Evolutionary conservation across 148 eudicot genomes (phyloP).

Genomic region (Nepenthes gracilis): DNA sequence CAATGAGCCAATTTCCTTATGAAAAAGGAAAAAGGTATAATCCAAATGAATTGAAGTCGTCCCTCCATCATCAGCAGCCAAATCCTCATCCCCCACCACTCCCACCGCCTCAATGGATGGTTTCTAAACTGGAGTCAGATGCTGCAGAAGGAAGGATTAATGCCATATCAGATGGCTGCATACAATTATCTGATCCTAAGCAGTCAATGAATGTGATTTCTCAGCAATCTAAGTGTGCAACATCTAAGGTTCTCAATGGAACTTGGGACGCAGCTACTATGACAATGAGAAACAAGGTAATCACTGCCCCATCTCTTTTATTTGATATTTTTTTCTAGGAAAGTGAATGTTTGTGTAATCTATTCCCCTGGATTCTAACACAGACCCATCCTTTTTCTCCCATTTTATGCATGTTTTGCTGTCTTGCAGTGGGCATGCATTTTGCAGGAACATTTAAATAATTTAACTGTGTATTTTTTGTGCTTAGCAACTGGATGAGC

Average conservation of each 20-base stretch:
- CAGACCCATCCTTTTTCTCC: background rate
- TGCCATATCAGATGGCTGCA: constrained; percentile 11
- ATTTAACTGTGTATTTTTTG: constrained; percentile 1
- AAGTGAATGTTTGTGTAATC: background rate
- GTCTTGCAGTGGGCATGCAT: background rate
- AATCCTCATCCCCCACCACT: constrained; percentile 67
- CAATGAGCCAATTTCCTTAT: constrained; percentile 29
- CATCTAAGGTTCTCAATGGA: constrained; percentile 20
- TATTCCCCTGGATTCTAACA: background rate
- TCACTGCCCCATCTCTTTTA: background rate
- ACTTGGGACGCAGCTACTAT: constrained; percentile 15
- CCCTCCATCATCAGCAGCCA: constrained; percentile 22
- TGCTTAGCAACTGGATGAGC: constrained; percentile 27
- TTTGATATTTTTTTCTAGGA: background rate
- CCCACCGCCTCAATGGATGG: constrained; percentile 83
- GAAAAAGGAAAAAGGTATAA: constrained; percentile 23
- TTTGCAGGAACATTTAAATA: background rate
- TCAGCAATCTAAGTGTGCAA: constrained; percentile 24
- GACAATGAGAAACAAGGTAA: constrained; percentile 32
- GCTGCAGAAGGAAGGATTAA: constrained; percentile 14
- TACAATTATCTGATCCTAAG: constrained; percentile 20
- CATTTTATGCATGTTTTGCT: background rate
- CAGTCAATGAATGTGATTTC: constrained; percentile 22
- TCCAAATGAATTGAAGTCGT: constrained; percentile 15
- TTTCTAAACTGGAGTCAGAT: constrained; percentile 29